Base-by-base conservation (phyloP, 768 basidiomycete species). In the Favolaschia claudopus region DNA sequence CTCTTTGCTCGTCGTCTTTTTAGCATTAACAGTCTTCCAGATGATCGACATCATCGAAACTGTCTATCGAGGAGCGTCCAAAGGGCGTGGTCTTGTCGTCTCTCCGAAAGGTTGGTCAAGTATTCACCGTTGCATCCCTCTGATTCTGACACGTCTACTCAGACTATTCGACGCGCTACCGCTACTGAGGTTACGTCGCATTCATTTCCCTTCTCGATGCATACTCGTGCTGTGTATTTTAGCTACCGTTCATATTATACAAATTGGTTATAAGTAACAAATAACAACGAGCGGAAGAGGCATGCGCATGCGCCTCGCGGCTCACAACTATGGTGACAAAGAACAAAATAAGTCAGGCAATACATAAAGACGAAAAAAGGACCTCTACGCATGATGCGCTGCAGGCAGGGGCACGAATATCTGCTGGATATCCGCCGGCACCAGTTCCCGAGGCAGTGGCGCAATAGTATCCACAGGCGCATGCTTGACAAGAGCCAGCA, bases 41-140 rank as follows among this genome's bases (percentile, higher is more conserved):
- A 78, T 99, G 72, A 96, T 99, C 68, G 96, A 99, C 72, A 96
- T 99, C 66, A 89, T 99, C 66, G 96, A 98, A 76, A 98, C 97
- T 9, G 96, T 99, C 7, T 99, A 98, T 74, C 88, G 97, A 62
- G 97, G 97, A 28, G 97, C 97, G 1, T 95, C 95, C 2, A 98
- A 98, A 69, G 97, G 96, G 13, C 90, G 96, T 53, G 96, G 97
- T 93, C 80, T 99, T 28, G 96, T 99, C 31, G 96, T 97, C 14
- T 95, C 95, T 0, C 96, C 96, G 0, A 95, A 95, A 84, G 96
- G 95, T 93, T 22, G 25, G 82, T 72, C 15, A 9, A n/a, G n/a
- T n/a, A n/a, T n/a, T n/a, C n/a, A n/a, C n/a, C 13, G 14, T 48
- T 4, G 14, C 27, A 34, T 55, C 27, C 60, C 15, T 15, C 33